Conservation (phyloP, 139 green algal genomes). For the Haematococcus lacustris region DNA sequence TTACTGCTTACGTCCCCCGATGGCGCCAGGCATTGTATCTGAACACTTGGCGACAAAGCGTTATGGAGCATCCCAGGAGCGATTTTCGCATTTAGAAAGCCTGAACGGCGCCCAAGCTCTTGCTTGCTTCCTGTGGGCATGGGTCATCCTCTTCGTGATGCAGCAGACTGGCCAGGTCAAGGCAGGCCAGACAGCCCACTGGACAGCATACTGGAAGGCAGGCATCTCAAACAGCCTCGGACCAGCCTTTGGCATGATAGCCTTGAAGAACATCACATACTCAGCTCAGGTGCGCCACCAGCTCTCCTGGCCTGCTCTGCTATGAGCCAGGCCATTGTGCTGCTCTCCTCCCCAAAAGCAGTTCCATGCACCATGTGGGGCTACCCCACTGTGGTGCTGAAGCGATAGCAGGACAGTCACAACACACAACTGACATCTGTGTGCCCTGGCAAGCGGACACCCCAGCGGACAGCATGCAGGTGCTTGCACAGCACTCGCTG, state of each 20-base stretch:
- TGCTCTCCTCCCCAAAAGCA: too few species aligned
- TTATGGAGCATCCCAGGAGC: slow-evolving; percentile 59
- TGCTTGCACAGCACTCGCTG: too few species aligned
- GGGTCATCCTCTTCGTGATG: slow-evolving; percentile 36
- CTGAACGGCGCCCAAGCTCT: slow-evolving; percentile 81
- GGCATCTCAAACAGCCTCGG: slow-evolving; percentile 83
- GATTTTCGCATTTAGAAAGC: slow-evolving; percentile 78
- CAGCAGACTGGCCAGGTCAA: slow-evolving; percentile 1
- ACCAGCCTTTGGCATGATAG: slow-evolving; percentile 79
- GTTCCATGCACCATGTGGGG: too few species aligned
- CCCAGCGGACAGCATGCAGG: too few species aligned
- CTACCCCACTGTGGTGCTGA: too few species aligned
- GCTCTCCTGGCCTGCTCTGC: too few species aligned
- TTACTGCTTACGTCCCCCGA: background rate
- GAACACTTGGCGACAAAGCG: slow-evolving; percentile 77
- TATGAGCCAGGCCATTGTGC: too few species aligned
- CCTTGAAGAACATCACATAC: slow-evolving; percentile 94
- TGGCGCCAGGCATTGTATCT: slow-evolving; percentile 62
- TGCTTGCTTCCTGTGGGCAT: slow-evolving; percentile 83
- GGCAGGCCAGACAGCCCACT: slow-evolving; percentile 16
- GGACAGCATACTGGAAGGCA: slow-evolving; percentile 69
- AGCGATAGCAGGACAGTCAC: too few species aligned
- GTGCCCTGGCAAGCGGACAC: too few species aligned
- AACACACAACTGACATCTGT: too few species aligned
- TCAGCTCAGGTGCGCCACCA: slow-evolving; percentile 75